Evolutionary conservation across 2,329 filamentous ascomycete species (phyloP), one percentile per base, ranked within the genome.

Genomic region (Thermomyces lanuginosus): DNA sequence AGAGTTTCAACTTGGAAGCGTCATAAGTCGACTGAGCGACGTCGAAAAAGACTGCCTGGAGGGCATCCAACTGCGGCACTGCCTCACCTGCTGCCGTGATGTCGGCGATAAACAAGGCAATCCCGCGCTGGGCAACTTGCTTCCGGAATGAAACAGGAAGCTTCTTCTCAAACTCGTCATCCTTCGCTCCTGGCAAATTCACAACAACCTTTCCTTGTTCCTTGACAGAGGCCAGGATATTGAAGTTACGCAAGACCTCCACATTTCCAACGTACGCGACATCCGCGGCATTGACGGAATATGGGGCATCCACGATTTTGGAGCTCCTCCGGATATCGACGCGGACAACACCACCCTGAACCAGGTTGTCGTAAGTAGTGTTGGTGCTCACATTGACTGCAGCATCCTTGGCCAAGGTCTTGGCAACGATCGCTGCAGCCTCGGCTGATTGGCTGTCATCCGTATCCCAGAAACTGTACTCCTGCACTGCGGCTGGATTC

Each of bases 401-500:
- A 6, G 67, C 67, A 40, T 75, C 69, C 16, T 60, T 62, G 3
- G 72, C 66, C 18, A 76, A 52, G 6, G 72, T 60, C 44, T 71
- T 63, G 21, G 64, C 68, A 25, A 76, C 47, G 23, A 58, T 67
- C 12, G 67, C 56, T 7, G 82, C 75, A 1, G 81, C 73, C 32
- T 62, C 61, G 27, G 66, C 63, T 27, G 76, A 67, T 1, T 62
- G 55, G 15, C 83, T 83, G 49, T 73, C 68, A 45, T 92, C 86
- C 21, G 79, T 50, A 40, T 93, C 80, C 83, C 84, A 95, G 66
- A 98, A 93, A 8, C 75, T 76, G 59, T 89, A 95, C 54, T 95
- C 79, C 51, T 80, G 68, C 11, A 74, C 71, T 11, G 54, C 49
- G n/a, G 59, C 48, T 12, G 50, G 41, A 36, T 71, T 65, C n/a